A percentile compares a stretch with the other conserved stretches of the same genome.
These are phyloP conservation scores for Sarocladium strictum DNA, from an alignment of 2,329 filamentous ascomycete genomes.

Conservation along the genomic window DNA sequence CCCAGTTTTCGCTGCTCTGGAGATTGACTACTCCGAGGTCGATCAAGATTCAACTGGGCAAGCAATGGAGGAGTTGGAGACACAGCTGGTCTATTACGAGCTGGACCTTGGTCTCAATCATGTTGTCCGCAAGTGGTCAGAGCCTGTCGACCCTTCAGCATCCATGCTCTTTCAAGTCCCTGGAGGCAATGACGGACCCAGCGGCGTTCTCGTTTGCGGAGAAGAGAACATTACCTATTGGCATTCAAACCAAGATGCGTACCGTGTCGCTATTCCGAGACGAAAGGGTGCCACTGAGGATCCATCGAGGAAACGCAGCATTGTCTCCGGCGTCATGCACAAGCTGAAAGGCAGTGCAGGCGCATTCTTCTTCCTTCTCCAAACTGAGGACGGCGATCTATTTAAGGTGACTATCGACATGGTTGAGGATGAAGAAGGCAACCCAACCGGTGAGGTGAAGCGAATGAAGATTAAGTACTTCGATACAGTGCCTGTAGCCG, in stretches of 20 bases:
- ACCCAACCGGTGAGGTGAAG: conserved; percentile 73
- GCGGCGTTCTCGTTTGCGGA: conserved; percentile 89
- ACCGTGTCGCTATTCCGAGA: conserved; percentile 83
- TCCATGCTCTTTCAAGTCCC: conserved; percentile 93
- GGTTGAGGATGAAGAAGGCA: conserved; percentile 71
- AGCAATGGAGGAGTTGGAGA: conserved; percentile 76
- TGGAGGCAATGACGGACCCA: conserved; percentile 87
- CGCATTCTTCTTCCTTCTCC: conserved; percentile 94
- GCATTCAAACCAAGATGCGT: conserved; percentile 90
- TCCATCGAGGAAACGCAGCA: conserved; percentile 79
- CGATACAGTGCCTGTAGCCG: conserved; percentile 85
- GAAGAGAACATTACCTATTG: conserved; percentile 94
- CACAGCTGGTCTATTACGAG: conserved; percentile 93
- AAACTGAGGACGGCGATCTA: conserved; percentile 95
- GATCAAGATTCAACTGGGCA: conserved; percentile 87
- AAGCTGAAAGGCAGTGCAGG: conserved; percentile 77
- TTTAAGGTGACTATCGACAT: conserved; percentile 96
- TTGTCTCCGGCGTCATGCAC: conserved; percentile 93
- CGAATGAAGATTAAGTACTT: conserved; percentile 94
- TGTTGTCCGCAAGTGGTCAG: conserved; percentile 93
- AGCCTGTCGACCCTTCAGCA: conserved; percentile 83
- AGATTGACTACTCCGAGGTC: conserved; percentile 85
- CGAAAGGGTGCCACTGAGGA: conserved; percentile 86
- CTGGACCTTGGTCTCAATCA: conserved; percentile 95
- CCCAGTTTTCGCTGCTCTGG: conserved; percentile 89